A percentile compares a stretch with the other conserved stretches of the same genome.
These are phyloP conservation scores for Boletus semigastroideus DNA, from an alignment of 1,284 basidiomycete genomes.

Conservation along the genomic window DNA sequence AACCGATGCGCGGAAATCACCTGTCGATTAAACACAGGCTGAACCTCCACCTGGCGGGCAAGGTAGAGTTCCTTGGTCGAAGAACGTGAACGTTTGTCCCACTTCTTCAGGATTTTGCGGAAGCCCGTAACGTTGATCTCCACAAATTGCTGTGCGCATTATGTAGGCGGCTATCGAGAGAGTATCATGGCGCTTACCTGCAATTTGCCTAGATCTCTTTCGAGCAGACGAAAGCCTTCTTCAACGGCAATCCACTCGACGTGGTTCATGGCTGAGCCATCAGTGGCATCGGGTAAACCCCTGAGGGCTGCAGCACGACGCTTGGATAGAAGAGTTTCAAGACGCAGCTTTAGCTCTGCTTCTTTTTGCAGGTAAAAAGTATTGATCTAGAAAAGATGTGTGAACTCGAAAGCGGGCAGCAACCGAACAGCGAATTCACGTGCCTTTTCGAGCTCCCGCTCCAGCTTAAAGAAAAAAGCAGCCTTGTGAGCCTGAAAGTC, in stretches of 20 bases:
- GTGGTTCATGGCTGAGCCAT: slow-evolving; percentile 63
- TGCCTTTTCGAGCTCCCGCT: slow-evolving; percentile 97
- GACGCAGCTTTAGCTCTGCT: slow-evolving; percentile 88
- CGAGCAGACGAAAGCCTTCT: slow-evolving; percentile 94
- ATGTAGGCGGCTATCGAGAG: slow-evolving; percentile 22
- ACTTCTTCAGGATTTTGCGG: slow-evolving; percentile 98
- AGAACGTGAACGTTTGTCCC: slow-evolving; percentile 95
- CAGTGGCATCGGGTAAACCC: slow-evolving; percentile 60
- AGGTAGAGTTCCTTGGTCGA: slow-evolving; percentile 97
- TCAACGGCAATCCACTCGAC: slow-evolving; percentile 93
- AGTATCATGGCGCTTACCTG: slow-evolving; percentile 57
- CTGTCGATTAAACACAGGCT: slow-evolving; percentile 97
- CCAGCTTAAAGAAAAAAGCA: slow-evolving; percentile 99
- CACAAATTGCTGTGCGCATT: slow-evolving; percentile 79
- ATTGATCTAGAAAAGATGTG: slow-evolving; percentile 80
- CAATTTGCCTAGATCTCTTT: slow-evolving; percentile 94
- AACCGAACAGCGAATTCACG: slow-evolving; percentile 12
- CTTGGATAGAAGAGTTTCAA: slow-evolving; percentile 93
- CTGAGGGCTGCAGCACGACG: slow-evolving; percentile 80
- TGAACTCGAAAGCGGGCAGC: background rate
- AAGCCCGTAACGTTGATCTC: slow-evolving; percentile 98
- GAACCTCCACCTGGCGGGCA: slow-evolving; percentile 95
- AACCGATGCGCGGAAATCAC: slow-evolving; percentile 37
- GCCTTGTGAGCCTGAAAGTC: slow-evolving; percentile 94
- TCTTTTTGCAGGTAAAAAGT: slow-evolving; percentile 99